Percentiles rank a stretch among this genome's conserved stretches.
These are phyloP conservation scores for Dioscorea alata DNA, from an alignment of 106 monocot species.

Conservation along the genomic window DNA sequence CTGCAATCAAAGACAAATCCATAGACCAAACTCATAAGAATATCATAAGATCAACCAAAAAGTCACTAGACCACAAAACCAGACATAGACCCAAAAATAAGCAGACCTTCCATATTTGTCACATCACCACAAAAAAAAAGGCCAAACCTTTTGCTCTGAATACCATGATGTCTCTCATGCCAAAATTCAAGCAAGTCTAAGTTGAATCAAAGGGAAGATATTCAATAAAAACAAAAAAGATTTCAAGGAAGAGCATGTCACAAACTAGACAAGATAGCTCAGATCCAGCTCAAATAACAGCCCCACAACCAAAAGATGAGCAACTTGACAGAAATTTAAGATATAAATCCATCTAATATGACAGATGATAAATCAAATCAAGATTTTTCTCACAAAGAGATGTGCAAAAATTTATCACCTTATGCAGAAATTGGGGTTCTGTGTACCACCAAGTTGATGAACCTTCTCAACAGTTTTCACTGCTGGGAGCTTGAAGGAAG, in stretches of 20 bases:
- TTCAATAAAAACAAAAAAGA: background rate
- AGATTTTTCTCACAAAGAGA: background rate
- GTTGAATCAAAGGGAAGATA: constrained; percentile 2
- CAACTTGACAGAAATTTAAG: no score
- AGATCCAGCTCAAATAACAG: background rate
- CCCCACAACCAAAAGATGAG: background rate
- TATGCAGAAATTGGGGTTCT: constrained; percentile 62
- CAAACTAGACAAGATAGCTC: no score
- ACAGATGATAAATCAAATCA: no score
- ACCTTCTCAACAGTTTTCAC: constrained; percentile 38
- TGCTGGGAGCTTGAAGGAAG: constrained; percentile 20
- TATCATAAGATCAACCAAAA: background rate
- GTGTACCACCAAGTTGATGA: constrained; percentile 17
- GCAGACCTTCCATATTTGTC: background rate
- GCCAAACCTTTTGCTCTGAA: no score
- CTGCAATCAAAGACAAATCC: constrained; percentile 24
- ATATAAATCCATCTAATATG: no score
- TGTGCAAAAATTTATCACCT: constrained; percentile 32
- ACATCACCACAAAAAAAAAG: background rate
- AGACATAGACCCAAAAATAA: no score
- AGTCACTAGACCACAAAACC: no score
- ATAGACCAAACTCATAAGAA: background rate
- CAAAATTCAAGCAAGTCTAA: background rate
- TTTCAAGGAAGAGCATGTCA: no score
- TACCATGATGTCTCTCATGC: no score